Conservation (phyloP, 345 rosid species). For the Linum usitatissimum region DNA sequence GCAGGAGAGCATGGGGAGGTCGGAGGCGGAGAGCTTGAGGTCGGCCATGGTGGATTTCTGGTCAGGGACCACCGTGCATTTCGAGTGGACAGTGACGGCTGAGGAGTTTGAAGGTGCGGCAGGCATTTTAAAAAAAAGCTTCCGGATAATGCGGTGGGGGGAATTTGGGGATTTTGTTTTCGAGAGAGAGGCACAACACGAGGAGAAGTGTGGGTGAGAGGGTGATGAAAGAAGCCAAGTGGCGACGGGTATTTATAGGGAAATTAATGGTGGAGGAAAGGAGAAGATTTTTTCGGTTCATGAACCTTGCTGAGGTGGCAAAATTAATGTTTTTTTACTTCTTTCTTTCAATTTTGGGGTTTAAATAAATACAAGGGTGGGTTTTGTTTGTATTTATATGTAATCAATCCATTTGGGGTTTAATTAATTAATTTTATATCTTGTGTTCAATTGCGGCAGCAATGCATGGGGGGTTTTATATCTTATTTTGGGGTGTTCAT, state of each 20-base stretch:
- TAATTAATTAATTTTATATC: neutral
- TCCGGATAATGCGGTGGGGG: neutral
- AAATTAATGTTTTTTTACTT: neutral
- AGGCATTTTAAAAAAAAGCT: conserved; percentile 38
- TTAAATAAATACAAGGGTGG: neutral
- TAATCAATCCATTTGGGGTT: too few species aligned
- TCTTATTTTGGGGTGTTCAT: too few species aligned
- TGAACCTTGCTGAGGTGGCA: conserved; percentile 32
- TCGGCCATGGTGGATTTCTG: conserved; percentile 42
- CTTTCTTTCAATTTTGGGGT: neutral
- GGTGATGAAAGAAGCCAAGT: neutral
- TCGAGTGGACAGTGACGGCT: conserved; percentile 32
- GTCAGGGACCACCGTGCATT: conserved; percentile 44
- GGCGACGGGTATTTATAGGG: conserved; percentile 32
- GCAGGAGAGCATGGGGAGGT: conserved; percentile 95
- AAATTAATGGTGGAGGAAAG: neutral
- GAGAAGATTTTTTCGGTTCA: conserved; percentile 24
- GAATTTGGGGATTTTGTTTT: neutral
- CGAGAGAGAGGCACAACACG: neutral
- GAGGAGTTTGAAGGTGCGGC: conserved; percentile 11
- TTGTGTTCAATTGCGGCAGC: neutral
- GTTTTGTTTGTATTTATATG: neutral
- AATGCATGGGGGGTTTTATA: neutral
- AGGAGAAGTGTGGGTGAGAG: conserved; percentile 15
- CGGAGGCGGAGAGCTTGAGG: conserved; percentile 80